Percentiles rank a stretch among this genome's conserved stretches.
Conservation (phyloP, 768 basidiomycete species). For the Cubamyces lactineus region DNA sequence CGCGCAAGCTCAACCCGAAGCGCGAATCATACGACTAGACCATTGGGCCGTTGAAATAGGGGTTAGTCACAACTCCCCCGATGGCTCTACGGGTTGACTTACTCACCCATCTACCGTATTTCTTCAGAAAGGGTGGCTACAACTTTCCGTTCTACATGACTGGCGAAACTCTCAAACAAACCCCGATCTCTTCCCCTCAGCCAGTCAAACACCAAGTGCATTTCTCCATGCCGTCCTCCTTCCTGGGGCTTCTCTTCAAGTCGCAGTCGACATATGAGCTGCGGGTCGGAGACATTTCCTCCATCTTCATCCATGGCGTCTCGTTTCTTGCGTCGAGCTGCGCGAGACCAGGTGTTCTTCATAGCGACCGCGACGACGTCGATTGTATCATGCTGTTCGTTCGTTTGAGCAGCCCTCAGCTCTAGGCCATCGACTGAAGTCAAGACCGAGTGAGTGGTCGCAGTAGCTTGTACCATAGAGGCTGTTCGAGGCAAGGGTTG, state of each 20-base stretch:
- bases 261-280: slow-evolving; percentile 32
- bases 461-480: slow-evolving; percentile 15
- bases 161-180: slow-evolving; percentile 68
- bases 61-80: not conserved
- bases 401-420: not conserved
- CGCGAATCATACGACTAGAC: slow-evolving; percentile 41
- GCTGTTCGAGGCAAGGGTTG: slow-evolving; percentile 39
- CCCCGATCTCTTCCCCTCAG: slow-evolving; percentile 56
- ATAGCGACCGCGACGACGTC: slow-evolving; percentile 19
- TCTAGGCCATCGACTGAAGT: slow-evolving; percentile 37
- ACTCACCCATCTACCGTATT: not conserved
- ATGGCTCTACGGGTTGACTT: not conserved
- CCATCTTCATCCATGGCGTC: slow-evolving; percentile 10
- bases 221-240: slow-evolving; percentile 10
- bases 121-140: not conserved
- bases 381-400: not conserved
- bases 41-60: slow-evolving; percentile 31
- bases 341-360: slow-evolving; percentile 70
- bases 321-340: slow-evolving; percentile 56
- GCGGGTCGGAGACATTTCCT: not conserved
- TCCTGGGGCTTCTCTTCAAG: slow-evolving; percentile 21
- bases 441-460: slow-evolving; percentile 38
- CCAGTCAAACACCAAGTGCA: slow-evolving; percentile 59
- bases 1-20: slow-evolving; percentile 38
- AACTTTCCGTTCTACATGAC: slow-evolving; percentile 51